A percentile compares a stretch with the other conserved stretches of the same genome.
Conservation (phyloP, 805 yeast genomes). For the Wickerhamiella australiensis region DNA sequence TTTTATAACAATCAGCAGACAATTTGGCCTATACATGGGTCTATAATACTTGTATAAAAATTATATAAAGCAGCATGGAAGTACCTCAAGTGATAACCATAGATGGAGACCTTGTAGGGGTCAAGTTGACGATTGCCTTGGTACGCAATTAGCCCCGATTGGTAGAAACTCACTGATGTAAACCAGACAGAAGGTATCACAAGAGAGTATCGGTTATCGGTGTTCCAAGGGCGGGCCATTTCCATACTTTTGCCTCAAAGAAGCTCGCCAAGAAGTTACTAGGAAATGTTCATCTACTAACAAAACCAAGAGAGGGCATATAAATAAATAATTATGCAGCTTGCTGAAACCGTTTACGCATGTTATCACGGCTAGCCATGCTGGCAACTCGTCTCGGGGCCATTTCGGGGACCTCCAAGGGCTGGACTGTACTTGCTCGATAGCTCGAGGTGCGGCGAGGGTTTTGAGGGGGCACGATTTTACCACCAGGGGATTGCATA, state of each 20-base stretch:
- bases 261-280: no score
- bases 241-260: no score
- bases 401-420: conserved; percentile 8
- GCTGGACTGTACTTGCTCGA: neutral
- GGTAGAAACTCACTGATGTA: no score
- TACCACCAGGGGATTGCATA: neutral
- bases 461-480: conserved; percentile 4
- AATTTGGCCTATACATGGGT: no score
- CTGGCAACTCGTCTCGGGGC: conserved; percentile 10
- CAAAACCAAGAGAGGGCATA: neutral
- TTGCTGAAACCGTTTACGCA: conserved; percentile 7
- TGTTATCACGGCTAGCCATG: conserved; percentile 8
- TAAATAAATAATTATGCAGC: neutral
- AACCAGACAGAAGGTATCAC: no score
- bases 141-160: no score
- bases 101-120: no score
- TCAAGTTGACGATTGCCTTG: no score
- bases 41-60: no score
- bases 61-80: neutral
- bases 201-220: no score
- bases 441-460: conserved; percentile 10
- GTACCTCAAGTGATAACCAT: no score
- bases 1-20: neutral
- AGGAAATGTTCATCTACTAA: neutral
- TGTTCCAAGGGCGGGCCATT: no score